Percentiles rank a stretch among this genome's conserved stretches.
Conservation (phyloP, 306 rosid species). For the Gynostemma pentaphyllum region DNA sequence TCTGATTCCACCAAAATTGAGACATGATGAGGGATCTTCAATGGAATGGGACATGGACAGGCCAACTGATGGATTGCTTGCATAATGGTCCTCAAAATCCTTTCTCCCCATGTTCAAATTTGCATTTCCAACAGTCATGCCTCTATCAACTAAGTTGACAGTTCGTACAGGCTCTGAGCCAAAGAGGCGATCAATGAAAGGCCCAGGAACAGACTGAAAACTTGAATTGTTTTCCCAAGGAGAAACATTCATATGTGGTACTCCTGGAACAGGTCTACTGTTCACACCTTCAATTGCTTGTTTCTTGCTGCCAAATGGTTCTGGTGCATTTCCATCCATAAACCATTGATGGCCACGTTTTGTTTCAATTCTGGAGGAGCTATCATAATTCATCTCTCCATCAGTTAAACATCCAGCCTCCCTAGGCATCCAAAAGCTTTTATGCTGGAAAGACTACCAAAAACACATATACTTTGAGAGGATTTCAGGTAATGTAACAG, state of each 20-base stretch:
- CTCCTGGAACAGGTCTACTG: conserved; percentile 50
- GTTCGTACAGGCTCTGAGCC: conserved; percentile 52
- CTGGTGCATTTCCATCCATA: conserved; percentile 52
- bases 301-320: conserved; percentile 51
- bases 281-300: conserved; percentile 59
- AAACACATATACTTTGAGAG: conserved; percentile 13
- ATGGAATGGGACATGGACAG: conserved; percentile 57
- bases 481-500: background rate
- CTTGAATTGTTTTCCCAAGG: conserved; percentile 67
- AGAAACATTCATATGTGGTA: conserved; percentile 40
- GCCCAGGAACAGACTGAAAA: conserved; percentile 69
- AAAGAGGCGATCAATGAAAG: conserved; percentile 55
- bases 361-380: conserved; percentile 57
- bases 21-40: conserved; percentile 55
- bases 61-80: conserved; percentile 47
- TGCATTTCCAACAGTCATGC: conserved; percentile 45
- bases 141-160: conserved; percentile 58
- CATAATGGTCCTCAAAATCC: conserved; percentile 51
- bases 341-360: conserved; percentile 84
- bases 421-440: conserved; percentile 62
- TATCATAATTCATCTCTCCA: conserved; percentile 70
- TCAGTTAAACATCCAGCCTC: conserved; percentile 68
- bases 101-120: conserved; percentile 47
- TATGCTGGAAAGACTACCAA: conserved; percentile 74
- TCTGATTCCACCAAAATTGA: conserved; percentile 67